A percentile compares a stretch with the other conserved stretches of the same genome.
phyloP scores from a whole-genome alignment of 805 yeast genomes.

The Jamesozyma spencerorum region DNA sequence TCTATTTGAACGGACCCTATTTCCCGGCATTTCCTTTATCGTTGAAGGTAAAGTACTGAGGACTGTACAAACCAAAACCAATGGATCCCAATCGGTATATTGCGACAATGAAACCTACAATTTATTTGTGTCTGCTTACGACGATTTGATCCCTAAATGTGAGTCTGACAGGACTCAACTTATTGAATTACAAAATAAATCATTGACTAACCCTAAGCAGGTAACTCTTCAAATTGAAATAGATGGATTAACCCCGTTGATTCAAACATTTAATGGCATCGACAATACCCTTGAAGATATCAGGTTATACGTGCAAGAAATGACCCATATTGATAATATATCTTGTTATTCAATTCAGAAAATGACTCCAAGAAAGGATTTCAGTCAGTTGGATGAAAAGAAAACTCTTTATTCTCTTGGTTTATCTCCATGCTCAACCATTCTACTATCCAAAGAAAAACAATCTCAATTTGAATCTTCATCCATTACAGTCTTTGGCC shows the following conservation, averaged over 20 bases:
- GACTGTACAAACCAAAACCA: too few species aligned
- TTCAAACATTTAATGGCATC: conserved; percentile 37
- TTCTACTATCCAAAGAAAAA: conserved; percentile 20
- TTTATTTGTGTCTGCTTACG: too few species aligned
- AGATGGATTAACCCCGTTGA: conserved; percentile 53
- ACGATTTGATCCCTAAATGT: too few species aligned
- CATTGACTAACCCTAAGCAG: conserved; percentile 8
- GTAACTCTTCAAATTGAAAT: conserved; percentile 48
- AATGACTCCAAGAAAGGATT: conserved; percentile 53
- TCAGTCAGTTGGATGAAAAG: conserved; percentile 51
- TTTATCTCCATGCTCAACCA: conserved; percentile 59
- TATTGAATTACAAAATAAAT: too few species aligned
- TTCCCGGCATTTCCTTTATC: too few species aligned
- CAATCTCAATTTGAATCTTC: too few species aligned
- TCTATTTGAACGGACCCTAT: too few species aligned
- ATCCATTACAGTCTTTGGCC: conserved; percentile 18
- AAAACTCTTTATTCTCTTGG: conserved; percentile 43
- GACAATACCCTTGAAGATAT: conserved; percentile 44
- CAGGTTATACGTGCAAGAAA: conserved; percentile 45
- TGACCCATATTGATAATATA: conserved; percentile 36
- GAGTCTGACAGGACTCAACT: too few species aligned
- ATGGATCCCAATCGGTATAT: too few species aligned
- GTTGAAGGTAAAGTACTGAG: too few species aligned
- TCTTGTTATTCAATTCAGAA: conserved; percentile 35
- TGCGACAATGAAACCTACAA: too few species aligned